Percentiles rank a stretch among this genome's conserved stretches.
Evolutionary conservation across 108 stramenopile species (phyloP).

Genomic region (Skeletonema grethae): DNA sequence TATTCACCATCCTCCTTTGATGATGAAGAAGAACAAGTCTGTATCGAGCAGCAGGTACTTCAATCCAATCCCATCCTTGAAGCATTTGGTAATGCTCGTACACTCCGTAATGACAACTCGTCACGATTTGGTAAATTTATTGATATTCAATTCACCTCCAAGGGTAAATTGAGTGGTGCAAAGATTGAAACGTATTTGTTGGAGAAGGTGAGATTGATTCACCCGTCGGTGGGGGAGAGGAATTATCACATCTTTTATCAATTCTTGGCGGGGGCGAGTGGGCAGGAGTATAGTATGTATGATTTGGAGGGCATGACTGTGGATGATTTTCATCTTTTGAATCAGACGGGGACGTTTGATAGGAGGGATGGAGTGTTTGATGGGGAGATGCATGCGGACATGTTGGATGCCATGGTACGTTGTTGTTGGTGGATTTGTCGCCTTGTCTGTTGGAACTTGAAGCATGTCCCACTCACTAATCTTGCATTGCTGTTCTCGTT

Average conservation of each 20-base stretch:
- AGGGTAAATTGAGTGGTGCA: conserved; percentile 84
- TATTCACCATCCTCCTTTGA: background rate
- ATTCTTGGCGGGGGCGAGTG: conserved; percentile 71
- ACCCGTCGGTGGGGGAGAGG: conserved; percentile 70
- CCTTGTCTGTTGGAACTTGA: background rate
- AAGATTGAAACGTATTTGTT: conserved; percentile 93
- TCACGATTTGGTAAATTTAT: conserved; percentile 87
- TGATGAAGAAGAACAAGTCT: conserved; percentile 40
- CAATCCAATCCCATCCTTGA: conserved; percentile 96
- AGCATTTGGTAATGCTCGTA: conserved; percentile 96
- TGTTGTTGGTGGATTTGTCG: background rate
- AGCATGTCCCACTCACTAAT: background rate
- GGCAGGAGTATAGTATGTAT: conserved; percentile 56
- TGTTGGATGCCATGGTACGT: conserved; percentile 85
- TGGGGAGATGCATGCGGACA: conserved; percentile 76
- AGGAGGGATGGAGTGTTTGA: conserved; percentile 88
- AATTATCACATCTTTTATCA: conserved; percentile 94
- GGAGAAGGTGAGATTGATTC: conserved; percentile 92
- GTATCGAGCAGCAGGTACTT: conserved; percentile 90
- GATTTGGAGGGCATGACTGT: conserved; percentile 46
- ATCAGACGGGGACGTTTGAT: conserved; percentile 73
- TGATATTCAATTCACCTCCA: conserved; percentile 77
- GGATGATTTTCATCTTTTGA: conserved; percentile 68
- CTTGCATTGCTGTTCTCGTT: background rate
- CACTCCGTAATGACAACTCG: conserved; percentile 96